phyloP scores from a whole-genome alignment of 1,139 yeast species.

The Sugiyamaella xylanicola region DNA sequence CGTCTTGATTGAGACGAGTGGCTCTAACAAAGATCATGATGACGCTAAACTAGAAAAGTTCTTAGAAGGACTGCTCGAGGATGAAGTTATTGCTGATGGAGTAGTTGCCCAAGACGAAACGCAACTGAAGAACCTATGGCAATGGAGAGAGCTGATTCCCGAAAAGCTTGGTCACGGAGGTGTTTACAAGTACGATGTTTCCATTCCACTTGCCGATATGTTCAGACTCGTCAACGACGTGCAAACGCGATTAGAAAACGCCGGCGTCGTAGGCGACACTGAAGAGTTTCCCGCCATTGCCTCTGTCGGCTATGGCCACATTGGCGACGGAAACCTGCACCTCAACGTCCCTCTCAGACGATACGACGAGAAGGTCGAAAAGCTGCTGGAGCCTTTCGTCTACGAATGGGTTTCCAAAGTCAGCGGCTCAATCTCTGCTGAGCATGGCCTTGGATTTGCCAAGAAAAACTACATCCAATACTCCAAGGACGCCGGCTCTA shows the following conservation, averaged over 20 bases:
- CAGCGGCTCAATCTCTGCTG: conserved; percentile 91
- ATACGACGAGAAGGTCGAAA: conserved; percentile 75
- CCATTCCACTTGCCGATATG: conserved; percentile 77
- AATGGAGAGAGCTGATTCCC: conserved; percentile 92
- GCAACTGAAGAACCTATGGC: conserved; percentile 81
- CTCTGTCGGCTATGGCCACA: conserved; percentile 93
- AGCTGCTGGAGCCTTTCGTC: conserved; percentile 84
- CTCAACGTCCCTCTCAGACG: conserved; percentile 87
- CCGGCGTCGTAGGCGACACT: conserved; percentile 63
- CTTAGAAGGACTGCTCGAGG: conserved; percentile 81
- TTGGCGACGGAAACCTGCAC: conserved; percentile 95
- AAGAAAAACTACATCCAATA: conserved; percentile 87
- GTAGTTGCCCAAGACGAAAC: conserved; percentile 95
- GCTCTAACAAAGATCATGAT: conserved; percentile 74
- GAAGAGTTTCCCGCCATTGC: conserved; percentile 77
- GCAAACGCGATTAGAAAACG: conserved; percentile 56
- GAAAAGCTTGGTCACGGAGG: conserved; percentile 86
- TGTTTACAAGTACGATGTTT: conserved; percentile 94
- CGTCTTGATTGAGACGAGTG: conserved; percentile 89
- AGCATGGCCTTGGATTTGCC: conserved; percentile 96
- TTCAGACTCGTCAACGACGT: conserved; percentile 80
- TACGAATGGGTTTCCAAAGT: conserved; percentile 82
- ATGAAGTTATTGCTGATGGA: conserved; percentile 83
- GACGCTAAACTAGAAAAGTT: conserved; percentile 64
- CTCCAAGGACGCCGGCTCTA: conserved; percentile 71